These are phyloP conservation scores for Talaromyces piceae DNA, from an alignment of 2,329 filamentous ascomycete genomes.

Conservation along the genomic window DNA sequence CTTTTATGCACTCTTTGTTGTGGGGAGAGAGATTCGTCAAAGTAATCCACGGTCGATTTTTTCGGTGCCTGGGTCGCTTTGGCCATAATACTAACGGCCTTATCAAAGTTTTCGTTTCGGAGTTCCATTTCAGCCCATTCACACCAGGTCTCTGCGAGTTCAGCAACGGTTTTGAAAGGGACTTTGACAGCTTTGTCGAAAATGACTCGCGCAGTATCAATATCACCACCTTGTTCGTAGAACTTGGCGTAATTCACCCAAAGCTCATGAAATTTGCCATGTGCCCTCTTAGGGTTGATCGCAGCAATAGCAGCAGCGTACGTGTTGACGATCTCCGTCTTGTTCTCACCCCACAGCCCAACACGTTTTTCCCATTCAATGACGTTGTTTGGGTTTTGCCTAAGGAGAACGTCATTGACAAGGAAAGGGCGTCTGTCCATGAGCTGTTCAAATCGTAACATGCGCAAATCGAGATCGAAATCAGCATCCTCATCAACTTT, in stretches of 20 bases:
- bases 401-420: constrained; percentile 87
- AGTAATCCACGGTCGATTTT: constrained; percentile 96
- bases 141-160: constrained; percentile 97
- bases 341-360: constrained; percentile 91
- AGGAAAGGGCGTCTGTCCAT: constrained; percentile 97
- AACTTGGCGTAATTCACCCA: constrained; percentile 98
- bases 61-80: constrained; percentile 97
- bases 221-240: constrained; percentile 80
- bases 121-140: constrained; percentile 99
- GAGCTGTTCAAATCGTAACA: constrained; percentile 96
- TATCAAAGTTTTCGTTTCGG: constrained; percentile 90
- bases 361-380: constrained; percentile 96
- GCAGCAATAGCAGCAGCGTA: constrained; percentile 92
- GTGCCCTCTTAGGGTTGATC: constrained; percentile 87
- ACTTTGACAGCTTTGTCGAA: constrained; percentile 98
- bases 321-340: constrained; percentile 81
- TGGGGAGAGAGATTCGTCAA: constrained; percentile 86
- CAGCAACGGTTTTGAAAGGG: constrained; percentile 93
- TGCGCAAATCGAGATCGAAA: constrained; percentile 88
- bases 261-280: constrained; percentile 86
- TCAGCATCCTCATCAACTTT: constrained; percentile 75
- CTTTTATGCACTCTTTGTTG: constrained; percentile 98
- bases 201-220: constrained; percentile 80
- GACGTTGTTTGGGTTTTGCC: constrained; percentile 95
- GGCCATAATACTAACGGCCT: constrained; percentile 90